Evolutionary conservation across 768 basidiomycete species (phyloP), one percentile per base, ranked within the genome.

Genomic region (Neoboletus subvelutipes): DNA sequence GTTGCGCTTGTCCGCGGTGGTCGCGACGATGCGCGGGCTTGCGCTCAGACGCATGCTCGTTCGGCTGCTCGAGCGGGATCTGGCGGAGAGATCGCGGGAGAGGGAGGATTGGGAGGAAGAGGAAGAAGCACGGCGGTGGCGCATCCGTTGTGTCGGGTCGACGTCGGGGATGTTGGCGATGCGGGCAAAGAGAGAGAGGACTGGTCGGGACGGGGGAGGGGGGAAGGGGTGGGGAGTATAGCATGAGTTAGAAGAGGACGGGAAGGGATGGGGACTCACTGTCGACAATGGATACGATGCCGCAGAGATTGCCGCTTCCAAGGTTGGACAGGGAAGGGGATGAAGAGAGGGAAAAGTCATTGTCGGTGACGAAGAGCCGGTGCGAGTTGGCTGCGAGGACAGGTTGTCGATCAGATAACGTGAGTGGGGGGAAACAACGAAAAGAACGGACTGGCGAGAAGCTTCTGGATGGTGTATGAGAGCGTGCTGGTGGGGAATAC

Each of bases 241-340:
- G 37, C 24, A 34, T 28, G 50, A n/a, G 29, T 51, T 28, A 55
- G 41, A 24, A n/a, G 24, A 17, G 47, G 24, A 34, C 13, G 36
- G 7, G 36, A 29, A 11, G 31, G 29, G 4, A 45, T 36, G 15
- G 15, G n/a, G 5, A 76, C 84, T 57, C 64, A 92, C 91, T 84
- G 66, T 93, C 91, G 24, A 90, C 88, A 56, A 88, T 80, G 15
- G 91, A 92, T 11, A 92, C 86, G n/a, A 93, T 80, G 15, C 91
- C 91, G 9, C 79, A 84, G 8, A 89, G 76, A 42, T 80, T 79
- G 6, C 79, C 69, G 56, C 54, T 73, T 64, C 42, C 81, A 1
- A 24, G 0, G 33, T 45, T 68, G 24, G 80, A 71, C 54, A 77
- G 59, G 11, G 80, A 64, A 2, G 84, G 82, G 1, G 86, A 84